Conservation (phyloP, 1,139 yeast genomes). For the Suhomyces taliae region DNA sequence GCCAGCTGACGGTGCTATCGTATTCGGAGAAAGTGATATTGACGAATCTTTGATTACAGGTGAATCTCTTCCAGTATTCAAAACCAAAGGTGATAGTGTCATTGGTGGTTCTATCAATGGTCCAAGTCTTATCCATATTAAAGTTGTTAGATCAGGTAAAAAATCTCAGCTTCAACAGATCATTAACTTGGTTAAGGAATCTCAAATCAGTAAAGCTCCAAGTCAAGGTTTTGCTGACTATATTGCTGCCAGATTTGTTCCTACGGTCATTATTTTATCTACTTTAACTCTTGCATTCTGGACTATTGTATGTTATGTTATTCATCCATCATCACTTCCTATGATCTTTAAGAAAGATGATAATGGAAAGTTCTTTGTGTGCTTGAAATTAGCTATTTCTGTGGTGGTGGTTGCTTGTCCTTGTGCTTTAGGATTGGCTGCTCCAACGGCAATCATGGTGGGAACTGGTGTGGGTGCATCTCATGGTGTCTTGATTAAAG, state of each 20-base stretch:
- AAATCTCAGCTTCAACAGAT: slow-evolving; percentile 87
- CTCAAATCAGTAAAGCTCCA: slow-evolving; percentile 87
- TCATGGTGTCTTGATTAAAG: slow-evolving; percentile 87
- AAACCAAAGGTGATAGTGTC: slow-evolving; percentile 58
- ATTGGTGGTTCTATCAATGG: slow-evolving; percentile 94
- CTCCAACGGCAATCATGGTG: slow-evolving; percentile 98
- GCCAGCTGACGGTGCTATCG: slow-evolving; percentile 87
- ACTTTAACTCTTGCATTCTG: slow-evolving; percentile 68
- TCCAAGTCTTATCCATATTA: slow-evolving; percentile 66
- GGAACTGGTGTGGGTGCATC: slow-evolving; percentile 96
- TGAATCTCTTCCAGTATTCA: slow-evolving; percentile 75
- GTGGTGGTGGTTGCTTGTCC: slow-evolving; percentile 98
- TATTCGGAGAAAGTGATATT: slow-evolving; percentile 76
- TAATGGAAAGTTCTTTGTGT: slow-evolving; percentile 63
- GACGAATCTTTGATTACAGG: slow-evolving; percentile 92
- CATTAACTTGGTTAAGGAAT: slow-evolving; percentile 80
- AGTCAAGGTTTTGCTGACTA: slow-evolving; percentile 86
- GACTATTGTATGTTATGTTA: slow-evolving; percentile 43
- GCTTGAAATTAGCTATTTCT: slow-evolving; percentile 83
- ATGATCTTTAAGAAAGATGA: slow-evolving; percentile 50
- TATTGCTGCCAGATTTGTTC: slow-evolving; percentile 85
- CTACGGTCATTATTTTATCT: slow-evolving; percentile 64
- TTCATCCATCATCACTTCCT: slow-evolving; percentile 46
- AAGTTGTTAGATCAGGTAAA: slow-evolving; percentile 70
- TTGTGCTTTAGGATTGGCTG: slow-evolving; percentile 94